A percentile compares a stretch with the other conserved stretches of the same genome.
Conservation (phyloP, 179 eudicot species). For the Drosera spatulata region DNA sequence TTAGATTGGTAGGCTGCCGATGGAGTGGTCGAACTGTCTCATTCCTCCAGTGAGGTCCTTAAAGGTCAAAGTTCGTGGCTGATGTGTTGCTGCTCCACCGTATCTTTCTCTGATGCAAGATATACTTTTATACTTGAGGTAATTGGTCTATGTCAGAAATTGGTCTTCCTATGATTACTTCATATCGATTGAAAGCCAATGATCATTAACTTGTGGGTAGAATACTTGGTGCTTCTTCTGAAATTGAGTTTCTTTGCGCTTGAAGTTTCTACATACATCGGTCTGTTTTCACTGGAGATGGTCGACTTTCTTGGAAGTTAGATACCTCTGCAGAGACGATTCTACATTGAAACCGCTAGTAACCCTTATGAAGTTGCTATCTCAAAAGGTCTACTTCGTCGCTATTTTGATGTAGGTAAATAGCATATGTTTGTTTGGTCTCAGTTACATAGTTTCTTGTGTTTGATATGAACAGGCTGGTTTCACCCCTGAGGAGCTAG, state of each 20-base stretch:
- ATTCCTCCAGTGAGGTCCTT: constrained; percentile 48
- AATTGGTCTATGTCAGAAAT: constrained; percentile 1
- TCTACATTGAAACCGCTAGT: constrained; percentile 37
- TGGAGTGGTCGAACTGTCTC: constrained; percentile 66
- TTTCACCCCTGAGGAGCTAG: constrained; percentile 51
- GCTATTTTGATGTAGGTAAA: neutral
- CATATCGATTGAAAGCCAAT: no score
- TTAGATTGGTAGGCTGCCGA: constrained; percentile 59
- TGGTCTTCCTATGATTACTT: no score
- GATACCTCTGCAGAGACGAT: constrained; percentile 25
- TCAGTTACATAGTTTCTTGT: neutral
- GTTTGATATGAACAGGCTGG: constrained; percentile 34
- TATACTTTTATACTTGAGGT: constrained; percentile 50
- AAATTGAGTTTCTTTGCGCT: neutral
- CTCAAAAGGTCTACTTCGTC: constrained; percentile 24
- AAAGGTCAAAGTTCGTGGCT: constrained; percentile 47
- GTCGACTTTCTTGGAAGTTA: constrained; percentile 33
- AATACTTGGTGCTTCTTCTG: neutral
- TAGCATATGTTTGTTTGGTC: neutral
- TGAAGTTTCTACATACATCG: constrained; percentile 47
- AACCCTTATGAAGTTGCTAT: constrained; percentile 36
- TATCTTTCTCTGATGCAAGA: constrained; percentile 43
- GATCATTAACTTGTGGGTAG: no score
- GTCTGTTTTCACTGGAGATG: constrained; percentile 28
- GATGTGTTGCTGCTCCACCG: constrained; percentile 40